Base-by-base conservation (phyloP, 129 eudicot genomes). In the Flaveria sonorensis region DNA sequence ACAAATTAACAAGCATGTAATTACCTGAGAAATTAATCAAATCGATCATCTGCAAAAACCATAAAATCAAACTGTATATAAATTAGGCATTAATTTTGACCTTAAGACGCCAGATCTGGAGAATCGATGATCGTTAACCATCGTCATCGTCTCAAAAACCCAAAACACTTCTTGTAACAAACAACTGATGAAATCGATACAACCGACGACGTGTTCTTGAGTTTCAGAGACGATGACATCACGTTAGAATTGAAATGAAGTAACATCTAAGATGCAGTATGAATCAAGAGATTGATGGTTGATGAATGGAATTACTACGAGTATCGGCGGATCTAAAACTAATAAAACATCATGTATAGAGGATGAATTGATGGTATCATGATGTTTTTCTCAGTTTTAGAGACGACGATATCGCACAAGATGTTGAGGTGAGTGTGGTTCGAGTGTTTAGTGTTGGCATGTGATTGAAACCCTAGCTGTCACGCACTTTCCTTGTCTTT, bases 381-480 rank as follows among this genome's bases (percentile, higher is more conserved):
- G 56, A 68, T 43, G 73, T 68, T 43, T 68, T 68, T 43, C 73
- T 68, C 39, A 68, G 73, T 68, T 68, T 68, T 68, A 68, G 73
- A 68, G 72, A 68, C 55, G 53, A 42, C 72, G 72, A 43, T 68
- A 68, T 43, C 72, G 55, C 32, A 68, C 7, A 1, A n/a, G 1
- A 39, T 0, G 2, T 67, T 18, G 2, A 11, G 14, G 9, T 20
- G 12, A 21, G 32, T 43, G 45, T 10, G n/a, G 23, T 12, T 46
- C 14, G n/a, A 11, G 26, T 8, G 6, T 18, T 42, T 65, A 12
- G 72, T 20, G 61, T n/a, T n/a, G n/a, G n/a, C 32, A 28, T 28
- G 72, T 7, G 14, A 10, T 9, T 67, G 1, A 42, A 68, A 68
- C 72, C 55, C 55, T 20, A 68, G 72, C 55, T 48, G 36, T 68